Evolutionary conservation across 1,284 basidiomycete genomes (phyloP).

Genomic region (Puccinia hordei): DNA sequence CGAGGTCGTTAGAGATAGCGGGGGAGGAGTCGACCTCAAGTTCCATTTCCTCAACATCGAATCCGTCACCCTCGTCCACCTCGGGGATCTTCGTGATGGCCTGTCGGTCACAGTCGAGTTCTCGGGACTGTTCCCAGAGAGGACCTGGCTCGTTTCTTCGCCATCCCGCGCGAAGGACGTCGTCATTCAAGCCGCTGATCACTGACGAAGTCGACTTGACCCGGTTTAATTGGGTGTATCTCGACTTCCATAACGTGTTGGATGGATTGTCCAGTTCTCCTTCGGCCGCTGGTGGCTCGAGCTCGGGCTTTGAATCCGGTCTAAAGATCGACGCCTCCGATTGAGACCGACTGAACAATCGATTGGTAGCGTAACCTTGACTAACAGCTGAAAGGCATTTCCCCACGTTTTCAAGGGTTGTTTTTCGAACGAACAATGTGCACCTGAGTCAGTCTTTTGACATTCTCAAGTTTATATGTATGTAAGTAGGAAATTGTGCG

Average conservation of each 20-base stretch:
- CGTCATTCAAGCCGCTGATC: conserved; percentile 47
- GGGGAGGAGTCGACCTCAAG: conserved; percentile 30
- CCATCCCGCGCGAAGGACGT: conserved; percentile 44
- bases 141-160: conserved; percentile 47
- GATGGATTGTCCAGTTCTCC: conserved; percentile 36
- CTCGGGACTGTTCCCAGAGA: conserved; percentile 42
- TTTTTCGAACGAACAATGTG: no score
- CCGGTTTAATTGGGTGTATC: conserved; percentile 37
- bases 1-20: conserved; percentile 14
- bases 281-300: conserved; percentile 19
- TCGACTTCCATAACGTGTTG: conserved; percentile 46
- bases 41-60: conserved; percentile 45
- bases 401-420: no score
- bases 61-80: conserved; percentile 43
- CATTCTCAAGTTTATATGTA: no score
- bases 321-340: conserved; percentile 46
- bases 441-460: no score
- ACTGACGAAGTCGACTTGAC: conserved; percentile 46
- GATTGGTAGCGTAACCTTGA: conserved; percentile 41
- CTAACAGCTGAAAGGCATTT: conserved; percentile 26
- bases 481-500: no score
- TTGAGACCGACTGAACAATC: conserved; percentile 38
- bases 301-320: conserved; percentile 26
- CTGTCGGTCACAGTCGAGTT: conserved; percentile 34
- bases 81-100: conserved; percentile 29